Conservation (phyloP, 345 rosid genomes). For the Citrus australasica region DNA sequence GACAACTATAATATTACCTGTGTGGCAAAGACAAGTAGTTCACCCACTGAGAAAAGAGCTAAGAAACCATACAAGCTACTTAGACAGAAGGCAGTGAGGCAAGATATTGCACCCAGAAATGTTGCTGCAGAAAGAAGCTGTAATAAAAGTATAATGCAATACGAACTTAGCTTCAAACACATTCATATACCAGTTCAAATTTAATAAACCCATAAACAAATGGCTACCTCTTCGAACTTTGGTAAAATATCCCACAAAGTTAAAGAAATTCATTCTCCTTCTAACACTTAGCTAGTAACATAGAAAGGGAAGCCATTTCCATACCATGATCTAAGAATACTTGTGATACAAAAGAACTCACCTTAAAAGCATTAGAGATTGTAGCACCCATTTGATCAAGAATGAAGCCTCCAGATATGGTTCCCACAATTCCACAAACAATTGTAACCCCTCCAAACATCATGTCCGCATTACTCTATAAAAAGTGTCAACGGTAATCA, state of each 20-base stretch:
- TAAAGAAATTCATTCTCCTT: not conserved
- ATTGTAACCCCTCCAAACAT: conserved; percentile 91
- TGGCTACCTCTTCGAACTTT: not conserved
- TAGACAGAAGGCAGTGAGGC: conserved; percentile 80
- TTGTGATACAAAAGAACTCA: conserved; percentile 20
- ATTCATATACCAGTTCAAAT: not conserved
- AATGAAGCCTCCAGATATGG: conserved; percentile 70
- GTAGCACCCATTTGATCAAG: conserved; percentile 74
- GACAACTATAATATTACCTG: conserved; percentile 53
- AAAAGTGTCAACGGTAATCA: conserved; percentile 12
- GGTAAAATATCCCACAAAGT: not conserved
- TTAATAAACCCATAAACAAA: not conserved
- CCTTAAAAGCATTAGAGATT: conserved; percentile 90
- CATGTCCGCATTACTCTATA: conserved; percentile 75
- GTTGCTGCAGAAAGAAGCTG: conserved; percentile 86
- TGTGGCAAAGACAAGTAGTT: conserved; percentile 85
- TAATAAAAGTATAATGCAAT: conserved; percentile 10
- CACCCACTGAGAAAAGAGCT: conserved; percentile 76
- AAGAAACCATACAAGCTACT: conserved; percentile 72
- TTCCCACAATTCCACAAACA: conserved; percentile 83
- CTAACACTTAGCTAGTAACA: not conserved
- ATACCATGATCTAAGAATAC: not conserved
- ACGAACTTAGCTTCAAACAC: not conserved
- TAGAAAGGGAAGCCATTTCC: conserved; percentile 1
- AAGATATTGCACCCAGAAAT: conserved; percentile 71